Conservation (phyloP, 495 filamentous ascomycete species). For the Xylaria flabelliformis region DNA sequence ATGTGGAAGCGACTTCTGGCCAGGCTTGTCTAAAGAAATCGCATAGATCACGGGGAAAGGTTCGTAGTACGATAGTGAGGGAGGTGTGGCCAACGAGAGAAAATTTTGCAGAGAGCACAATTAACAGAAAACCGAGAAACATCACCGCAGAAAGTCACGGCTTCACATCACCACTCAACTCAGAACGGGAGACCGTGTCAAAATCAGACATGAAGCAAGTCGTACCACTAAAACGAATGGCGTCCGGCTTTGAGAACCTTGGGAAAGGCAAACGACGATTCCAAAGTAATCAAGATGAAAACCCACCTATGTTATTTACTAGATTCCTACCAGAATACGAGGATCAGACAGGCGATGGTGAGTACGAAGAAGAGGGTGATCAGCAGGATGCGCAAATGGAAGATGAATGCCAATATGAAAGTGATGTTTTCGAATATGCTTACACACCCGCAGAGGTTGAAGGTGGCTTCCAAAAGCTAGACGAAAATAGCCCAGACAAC, state of each 20-base stretch:
- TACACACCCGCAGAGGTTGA: neutral
- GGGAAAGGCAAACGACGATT: constrained; percentile 15
- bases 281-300: neutral
- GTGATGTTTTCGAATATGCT: neutral
- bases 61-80: constrained; percentile 6
- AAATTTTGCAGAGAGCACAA: constrained; percentile 36
- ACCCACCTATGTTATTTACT: neutral
- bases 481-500: constrained; percentile 8
- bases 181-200: neutral
- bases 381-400: neutral
- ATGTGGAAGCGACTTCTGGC: neutral
- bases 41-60: constrained; percentile 9
- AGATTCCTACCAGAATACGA: neutral
- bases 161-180: neutral
- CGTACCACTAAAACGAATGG: constrained; percentile 27
- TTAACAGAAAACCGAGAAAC: constrained; percentile 11
- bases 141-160: neutral
- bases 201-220: neutral
- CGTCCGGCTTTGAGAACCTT: constrained; percentile 37
- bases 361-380: constrained; percentile 1
- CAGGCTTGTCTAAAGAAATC: too few relatives aligned
- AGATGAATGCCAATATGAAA: neutral
- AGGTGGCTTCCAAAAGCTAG: neutral
- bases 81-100: constrained; percentile 39
- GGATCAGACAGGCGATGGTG: constrained; percentile 1